Percentiles rank a stretch among this genome's conserved stretches.
Evolutionary conservation across 495 filamentous ascomycete species (phyloP).

Genomic region (Xylaria intraflava): DNA sequence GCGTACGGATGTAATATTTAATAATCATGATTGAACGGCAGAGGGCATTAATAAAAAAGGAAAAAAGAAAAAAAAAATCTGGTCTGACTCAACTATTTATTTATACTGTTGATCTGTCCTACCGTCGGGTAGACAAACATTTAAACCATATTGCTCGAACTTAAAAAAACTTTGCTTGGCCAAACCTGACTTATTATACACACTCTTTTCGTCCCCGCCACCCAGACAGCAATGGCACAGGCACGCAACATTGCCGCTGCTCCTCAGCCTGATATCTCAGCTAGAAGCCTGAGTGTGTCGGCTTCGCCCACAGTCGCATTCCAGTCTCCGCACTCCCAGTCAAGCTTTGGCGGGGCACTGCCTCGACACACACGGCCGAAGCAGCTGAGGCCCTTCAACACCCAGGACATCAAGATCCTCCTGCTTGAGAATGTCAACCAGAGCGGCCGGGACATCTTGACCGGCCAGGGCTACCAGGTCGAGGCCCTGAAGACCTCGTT

Average conservation of each 20-base stretch:
- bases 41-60: too few species aligned
- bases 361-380: slow-evolving; percentile 44
- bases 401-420: slow-evolving; percentile 91
- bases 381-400: slow-evolving; percentile 90
- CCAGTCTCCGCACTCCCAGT: slow-evolving; percentile 53
- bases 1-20: too few species aligned
- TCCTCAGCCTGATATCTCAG: slow-evolving; percentile 28
- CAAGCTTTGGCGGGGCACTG: slow-evolving; percentile 38
- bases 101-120: not conserved
- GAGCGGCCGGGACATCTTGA: slow-evolving; percentile 76
- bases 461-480: slow-evolving; percentile 88
- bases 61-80: not conserved
- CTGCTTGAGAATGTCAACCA: slow-evolving; percentile 94
- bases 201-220: too few species aligned
- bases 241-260: slow-evolving; percentile 18
- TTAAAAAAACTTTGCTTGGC: too few species aligned
- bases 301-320: slow-evolving; percentile 58
- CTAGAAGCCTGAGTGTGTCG: slow-evolving; percentile 44
- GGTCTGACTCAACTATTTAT: not conserved
- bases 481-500: slow-evolving; percentile 84
- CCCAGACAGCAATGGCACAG: too few species aligned
- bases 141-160: too few species aligned
- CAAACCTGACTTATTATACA: too few species aligned
- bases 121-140: not conserved
- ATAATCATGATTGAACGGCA: too few species aligned